Conservation (phyloP, 495 filamentous ascomycete genomes). For the Collariella sp. region DNA sequence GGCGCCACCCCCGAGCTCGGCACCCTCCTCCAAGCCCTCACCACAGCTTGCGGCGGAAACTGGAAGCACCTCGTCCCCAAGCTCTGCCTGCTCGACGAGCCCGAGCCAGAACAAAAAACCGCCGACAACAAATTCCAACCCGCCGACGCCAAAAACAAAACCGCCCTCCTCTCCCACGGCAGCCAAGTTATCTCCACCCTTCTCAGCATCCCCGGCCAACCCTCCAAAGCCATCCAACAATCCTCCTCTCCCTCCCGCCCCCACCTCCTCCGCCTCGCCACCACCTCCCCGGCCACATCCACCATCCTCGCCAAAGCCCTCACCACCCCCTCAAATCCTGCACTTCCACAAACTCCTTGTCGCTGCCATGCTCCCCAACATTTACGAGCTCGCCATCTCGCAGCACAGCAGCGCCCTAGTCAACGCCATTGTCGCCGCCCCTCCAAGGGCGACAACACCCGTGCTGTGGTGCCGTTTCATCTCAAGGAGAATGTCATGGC, state of each 20-base stretch:
- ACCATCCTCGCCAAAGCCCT: constrained; percentile 65
- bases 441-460: constrained; percentile 33
- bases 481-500: constrained; percentile 45
- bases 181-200: constrained; percentile 36
- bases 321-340: constrained; percentile 50
- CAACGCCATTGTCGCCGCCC: constrained; percentile 65
- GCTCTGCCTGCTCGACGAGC: constrained; percentile 45
- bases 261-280: constrained; percentile 32
- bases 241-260: constrained; percentile 31
- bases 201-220: constrained; percentile 34
- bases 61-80: constrained; percentile 46
- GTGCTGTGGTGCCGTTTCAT: constrained; percentile 39
- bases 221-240: constrained; percentile 34
- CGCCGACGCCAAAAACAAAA: constrained; percentile 32
- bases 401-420: constrained; percentile 69
- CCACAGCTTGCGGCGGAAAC: constrained; percentile 49
- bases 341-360: constrained; percentile 42
- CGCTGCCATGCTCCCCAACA: constrained; percentile 41
- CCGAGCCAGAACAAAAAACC: constrained; percentile 25
- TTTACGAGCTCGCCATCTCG: constrained; percentile 59
- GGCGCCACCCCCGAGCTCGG: constrained; percentile 46
- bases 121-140: constrained; percentile 21
- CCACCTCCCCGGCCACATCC: constrained; percentile 36
- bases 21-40: constrained; percentile 51
- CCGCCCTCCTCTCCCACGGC: constrained; percentile 37